phyloP scores from a whole-genome alignment of 1,139 yeast species.

The Hansenula sp. region DNA sequence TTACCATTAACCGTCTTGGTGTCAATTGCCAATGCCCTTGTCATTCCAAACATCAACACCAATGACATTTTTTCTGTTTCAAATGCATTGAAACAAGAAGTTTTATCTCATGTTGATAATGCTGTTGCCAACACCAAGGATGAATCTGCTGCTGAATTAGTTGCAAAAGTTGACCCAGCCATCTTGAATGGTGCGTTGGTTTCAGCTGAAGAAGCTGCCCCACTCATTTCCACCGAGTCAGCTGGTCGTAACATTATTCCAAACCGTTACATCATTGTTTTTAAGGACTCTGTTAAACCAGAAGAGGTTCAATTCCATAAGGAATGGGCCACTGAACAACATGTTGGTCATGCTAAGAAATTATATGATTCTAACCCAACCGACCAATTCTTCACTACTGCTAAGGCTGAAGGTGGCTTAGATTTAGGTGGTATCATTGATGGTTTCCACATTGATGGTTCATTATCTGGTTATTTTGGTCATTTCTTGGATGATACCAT shows the following conservation, averaged over 20 bases:
- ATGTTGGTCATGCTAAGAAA: conserved; percentile 21
- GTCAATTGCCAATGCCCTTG: conserved; percentile 53
- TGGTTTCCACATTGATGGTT: conserved; percentile 54
- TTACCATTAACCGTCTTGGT: conserved; percentile 51
- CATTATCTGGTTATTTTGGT: conserved; percentile 68
- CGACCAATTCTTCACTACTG: conserved; percentile 17
- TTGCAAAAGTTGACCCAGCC: conserved; percentile 20
- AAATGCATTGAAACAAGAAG: conserved; percentile 8
- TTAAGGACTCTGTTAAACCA: conserved; percentile 55
- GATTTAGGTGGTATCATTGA: conserved; percentile 59
- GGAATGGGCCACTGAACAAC: conserved; percentile 46
- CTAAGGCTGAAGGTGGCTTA: conserved; percentile 14
- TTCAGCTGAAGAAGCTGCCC: conserved; percentile 32
- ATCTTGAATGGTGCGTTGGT: conserved; percentile 18
- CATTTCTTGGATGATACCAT: conserved; percentile 69
- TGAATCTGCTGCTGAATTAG: conserved; percentile 15
- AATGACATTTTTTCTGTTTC: conserved; percentile 15
- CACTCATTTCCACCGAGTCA: conserved; percentile 37
- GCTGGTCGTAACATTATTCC: conserved; percentile 53
- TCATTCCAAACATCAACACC: conserved; percentile 46
- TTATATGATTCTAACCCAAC: conserved; percentile 21
- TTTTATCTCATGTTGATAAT: conserved; percentile 7
- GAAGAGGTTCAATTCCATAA: conserved; percentile 59
- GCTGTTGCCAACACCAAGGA: conserved; percentile 6
- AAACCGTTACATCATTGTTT: conserved; percentile 74